phyloP scores from a whole-genome alignment of 1,284 basidiomycete genomes.

The Tetrapyrgos nigripes region DNA sequence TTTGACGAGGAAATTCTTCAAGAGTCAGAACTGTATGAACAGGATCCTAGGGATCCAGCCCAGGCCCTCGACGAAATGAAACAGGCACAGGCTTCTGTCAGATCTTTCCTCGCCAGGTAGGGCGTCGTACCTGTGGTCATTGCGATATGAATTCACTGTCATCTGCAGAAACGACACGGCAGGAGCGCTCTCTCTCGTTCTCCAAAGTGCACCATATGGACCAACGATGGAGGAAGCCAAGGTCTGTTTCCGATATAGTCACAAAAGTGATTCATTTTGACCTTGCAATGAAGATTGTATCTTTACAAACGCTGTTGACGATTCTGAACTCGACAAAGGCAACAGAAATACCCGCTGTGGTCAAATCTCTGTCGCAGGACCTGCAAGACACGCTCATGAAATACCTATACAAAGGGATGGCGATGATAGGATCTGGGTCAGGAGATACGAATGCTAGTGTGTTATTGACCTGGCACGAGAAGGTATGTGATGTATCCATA shows the following conservation, averaged over 20 bases:
- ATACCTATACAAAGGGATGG: slow-evolving; percentile 98
- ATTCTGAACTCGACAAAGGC: slow-evolving; percentile 96
- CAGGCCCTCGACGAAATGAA: slow-evolving; percentile 82
- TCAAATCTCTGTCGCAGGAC: slow-evolving; percentile 79
- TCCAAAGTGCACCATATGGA: slow-evolving; percentile 87
- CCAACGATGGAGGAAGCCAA: slow-evolving; percentile 88
- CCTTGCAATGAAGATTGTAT: slow-evolving; percentile 60
- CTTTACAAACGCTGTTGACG: slow-evolving; percentile 85
- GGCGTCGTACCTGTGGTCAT: not conserved
- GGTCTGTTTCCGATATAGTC: slow-evolving; percentile 50
- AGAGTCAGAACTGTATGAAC: slow-evolving; percentile 86
- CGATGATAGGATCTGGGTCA: slow-evolving; percentile 81
- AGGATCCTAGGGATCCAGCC: slow-evolving; percentile 82
- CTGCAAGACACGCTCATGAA: slow-evolving; percentile 97
- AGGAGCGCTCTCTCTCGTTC: slow-evolving; percentile 72
- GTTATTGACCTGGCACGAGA: slow-evolving; percentile 94
- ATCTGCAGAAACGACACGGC: slow-evolving; percentile 67
- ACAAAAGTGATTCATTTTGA: not conserved
- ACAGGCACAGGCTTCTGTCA: slow-evolving; percentile 75
- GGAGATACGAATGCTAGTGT: slow-evolving; percentile 90
- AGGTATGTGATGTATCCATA: slow-evolving; percentile 62
- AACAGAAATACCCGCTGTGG: slow-evolving; percentile 82
- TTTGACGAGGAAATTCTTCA: slow-evolving; percentile 92
- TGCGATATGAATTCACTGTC: not conserved
- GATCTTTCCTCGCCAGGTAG: slow-evolving; percentile 77